A percentile compares a stretch with the other conserved stretches of the same genome.
These are phyloP conservation scores for Ogataea trehalophila DNA, from an alignment of 805 yeast genomes.

Conservation along the genomic window DNA sequence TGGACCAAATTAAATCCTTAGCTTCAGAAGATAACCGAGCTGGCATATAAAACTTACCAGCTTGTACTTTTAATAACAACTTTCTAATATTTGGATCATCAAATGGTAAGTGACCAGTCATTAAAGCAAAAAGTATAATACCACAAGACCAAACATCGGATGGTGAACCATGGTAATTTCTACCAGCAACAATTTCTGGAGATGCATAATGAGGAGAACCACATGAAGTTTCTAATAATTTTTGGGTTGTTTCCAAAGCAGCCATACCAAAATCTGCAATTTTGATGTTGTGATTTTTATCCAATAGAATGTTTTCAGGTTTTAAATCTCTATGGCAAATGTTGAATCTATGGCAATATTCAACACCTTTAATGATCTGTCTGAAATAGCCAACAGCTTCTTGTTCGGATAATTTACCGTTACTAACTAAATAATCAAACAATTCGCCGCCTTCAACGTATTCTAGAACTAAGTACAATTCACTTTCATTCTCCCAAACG, in stretches of 20 bases:
- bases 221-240: slow-evolving; percentile 72
- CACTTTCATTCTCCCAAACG: slow-evolving; percentile 96
- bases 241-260: slow-evolving; percentile 68
- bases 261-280: slow-evolving; percentile 92
- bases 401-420: slow-evolving; percentile 65
- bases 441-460: slow-evolving; percentile 88
- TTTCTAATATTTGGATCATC: slow-evolving; percentile 78
- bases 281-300: slow-evolving; percentile 60
- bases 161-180: slow-evolving; percentile 76
- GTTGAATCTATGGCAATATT: slow-evolving; percentile 75
- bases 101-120: slow-evolving; percentile 79
- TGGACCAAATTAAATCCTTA: slow-evolving; percentile 55
- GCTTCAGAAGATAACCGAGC: slow-evolving; percentile 58
- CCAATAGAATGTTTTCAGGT: slow-evolving; percentile 73
- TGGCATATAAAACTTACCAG: slow-evolving; percentile 74
- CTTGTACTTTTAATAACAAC: slow-evolving; percentile 67
- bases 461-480: slow-evolving; percentile 72
- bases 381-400: slow-evolving; percentile 74
- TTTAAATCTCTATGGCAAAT: slow-evolving; percentile 80
- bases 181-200: slow-evolving; percentile 79
- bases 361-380: slow-evolving; percentile 73
- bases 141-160: slow-evolving; percentile 91
- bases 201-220: slow-evolving; percentile 90
- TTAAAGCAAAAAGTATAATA: slow-evolving; percentile 69
- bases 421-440: slow-evolving; percentile 66